Percentiles rank a stretch among this genome's conserved stretches.
Evolutionary conservation across 2,329 filamentous ascomycete species (phyloP).

Genomic region (Arachnomyces sp.): DNA sequence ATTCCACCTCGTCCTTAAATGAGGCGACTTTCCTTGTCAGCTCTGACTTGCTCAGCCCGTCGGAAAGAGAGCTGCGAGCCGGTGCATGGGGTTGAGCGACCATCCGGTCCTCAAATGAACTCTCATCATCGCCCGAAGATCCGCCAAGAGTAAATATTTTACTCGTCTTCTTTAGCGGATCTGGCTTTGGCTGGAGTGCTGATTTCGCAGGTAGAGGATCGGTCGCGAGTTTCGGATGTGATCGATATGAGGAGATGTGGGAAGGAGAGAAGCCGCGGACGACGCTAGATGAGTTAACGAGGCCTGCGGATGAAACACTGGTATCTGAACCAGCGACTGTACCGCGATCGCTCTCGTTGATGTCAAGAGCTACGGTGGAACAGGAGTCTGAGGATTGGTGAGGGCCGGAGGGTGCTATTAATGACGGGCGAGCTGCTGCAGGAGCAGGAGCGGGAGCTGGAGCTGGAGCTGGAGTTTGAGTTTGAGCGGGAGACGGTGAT

Average conservation of each 20-base stretch:
- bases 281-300: conserved; percentile 58
- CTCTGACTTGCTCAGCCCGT: conserved; percentile 43
- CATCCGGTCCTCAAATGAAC: conserved; percentile 61
- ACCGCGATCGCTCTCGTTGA: conserved; percentile 38
- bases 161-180: conserved; percentile 56
- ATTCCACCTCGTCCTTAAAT: conserved; percentile 68
- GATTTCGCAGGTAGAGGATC: conserved; percentile 46
- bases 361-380: conserved; percentile 47
- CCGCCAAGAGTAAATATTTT: conserved; percentile 66
- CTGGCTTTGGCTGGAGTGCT: conserved; percentile 54
- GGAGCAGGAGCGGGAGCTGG: conserved; percentile 30
- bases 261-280: conserved; percentile 82
- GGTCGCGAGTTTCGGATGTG: conserved; percentile 47
- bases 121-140: conserved; percentile 78
- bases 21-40: conserved; percentile 68
- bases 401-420: conserved; percentile 24
- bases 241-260: conserved; percentile 61
- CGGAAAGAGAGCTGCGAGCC: conserved; percentile 46
- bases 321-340: conserved; percentile 49
- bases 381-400: conserved; percentile 52
- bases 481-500: conserved; percentile 32
- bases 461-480: conserved; percentile 18
- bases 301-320: conserved; percentile 52
- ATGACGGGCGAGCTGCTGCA: conserved; percentile 14
- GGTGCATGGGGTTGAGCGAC: conserved; percentile 39